Base-by-base conservation (phyloP, 495 filamentous ascomycete species). In the Patellaria atrata region DNA sequence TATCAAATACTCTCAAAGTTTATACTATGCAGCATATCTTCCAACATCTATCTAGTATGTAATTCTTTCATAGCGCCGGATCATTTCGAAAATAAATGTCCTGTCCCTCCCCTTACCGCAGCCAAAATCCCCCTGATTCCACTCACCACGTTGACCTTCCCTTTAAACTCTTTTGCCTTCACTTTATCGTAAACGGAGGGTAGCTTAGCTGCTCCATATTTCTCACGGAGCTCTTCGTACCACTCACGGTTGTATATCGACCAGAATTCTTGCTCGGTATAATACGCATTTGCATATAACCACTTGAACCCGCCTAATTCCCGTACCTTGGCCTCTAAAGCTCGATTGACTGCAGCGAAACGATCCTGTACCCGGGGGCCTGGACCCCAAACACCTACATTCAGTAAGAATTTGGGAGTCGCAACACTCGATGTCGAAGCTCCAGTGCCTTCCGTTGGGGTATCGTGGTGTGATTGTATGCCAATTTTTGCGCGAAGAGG, bases 221-320 rank as follows among this genome's bases (percentile, higher is more conserved):
- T 70, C 20, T 42, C 35, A 21, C 70, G 42, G 39, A 75, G 47
- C 3, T 33, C 52, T 27, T 65, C 56, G 50, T 75, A 75, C 57
- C 53, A 58, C 29, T 35, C 34, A 27, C 58, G 47, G 18, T 64
- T 57, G 41, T 68, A 75, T 45, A 65, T 60, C 24, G 26, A n/a
- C 69, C 70, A 73, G 52, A 75, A 74, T 33, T 71, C 68, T 0
- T 56, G 40, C 40, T 73, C 62, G 5, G 47, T 53, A 33, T 68
- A 69, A 48, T 70, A 75, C 0, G 67, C 61, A 28, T 71, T 64
- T 14, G 71, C 68, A 48, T 74, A 75, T 9, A 74, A 54, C 63
- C 67, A 72, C 43, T 73, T 73, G 61, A 65, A 68, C 7, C 82
- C 82, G n/a, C 75, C 71, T 2, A 86, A 60, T 34, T 70, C 69